phyloP scores from a whole-genome alignment of 1,139 yeast genomes.

The Zygoascus hellenicus region DNA sequence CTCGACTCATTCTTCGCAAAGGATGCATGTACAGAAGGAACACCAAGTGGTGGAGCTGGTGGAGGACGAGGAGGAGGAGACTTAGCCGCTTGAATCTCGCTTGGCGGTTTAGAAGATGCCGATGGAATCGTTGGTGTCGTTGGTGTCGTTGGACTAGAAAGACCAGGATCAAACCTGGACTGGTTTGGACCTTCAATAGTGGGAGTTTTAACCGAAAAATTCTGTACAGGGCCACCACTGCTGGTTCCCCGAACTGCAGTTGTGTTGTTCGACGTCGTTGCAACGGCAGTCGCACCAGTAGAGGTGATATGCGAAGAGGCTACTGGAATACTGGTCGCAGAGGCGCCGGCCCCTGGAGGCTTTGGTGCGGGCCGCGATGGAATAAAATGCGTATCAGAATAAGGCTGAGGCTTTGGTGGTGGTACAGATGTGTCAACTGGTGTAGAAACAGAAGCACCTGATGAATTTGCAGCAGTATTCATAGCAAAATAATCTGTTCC shows the following conservation, averaged over 20 bases:
- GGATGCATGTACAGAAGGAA: slow-evolving; percentile 31
- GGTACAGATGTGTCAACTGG: slow-evolving; percentile 2
- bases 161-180: not conserved
- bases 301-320: slow-evolving; percentile 12
- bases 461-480: not conserved
- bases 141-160: slow-evolving; percentile 8
- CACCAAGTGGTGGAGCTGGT: slow-evolving; percentile 39
- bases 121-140: slow-evolving; percentile 9
- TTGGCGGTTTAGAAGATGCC: slow-evolving; percentile 4
- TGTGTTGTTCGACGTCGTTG: slow-evolving; percentile 9
- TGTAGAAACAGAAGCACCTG: not conserved
- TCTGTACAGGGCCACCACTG: slow-evolving; percentile 4
- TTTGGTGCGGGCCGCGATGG: slow-evolving; percentile 28
- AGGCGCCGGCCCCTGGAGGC: slow-evolving; percentile 20
- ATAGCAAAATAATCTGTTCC: slow-evolving; percentile 1
- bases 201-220: slow-evolving; percentile 6
- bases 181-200: not conserved
- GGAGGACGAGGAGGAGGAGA: slow-evolving; percentile 39
- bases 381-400: slow-evolving; percentile 18
- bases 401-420: slow-evolving; percentile 9
- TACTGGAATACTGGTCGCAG: slow-evolving; percentile 3
- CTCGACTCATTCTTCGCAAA: slow-evolving; percentile 12
- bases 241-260: slow-evolving; percentile 8
- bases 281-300: slow-evolving; percentile 15
- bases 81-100: slow-evolving; percentile 15